Evolutionary conservation across 495 filamentous ascomycete genomes (phyloP), one percentile per base, ranked within the genome.

Genomic region (Trichoderma orchidacearum): DNA sequence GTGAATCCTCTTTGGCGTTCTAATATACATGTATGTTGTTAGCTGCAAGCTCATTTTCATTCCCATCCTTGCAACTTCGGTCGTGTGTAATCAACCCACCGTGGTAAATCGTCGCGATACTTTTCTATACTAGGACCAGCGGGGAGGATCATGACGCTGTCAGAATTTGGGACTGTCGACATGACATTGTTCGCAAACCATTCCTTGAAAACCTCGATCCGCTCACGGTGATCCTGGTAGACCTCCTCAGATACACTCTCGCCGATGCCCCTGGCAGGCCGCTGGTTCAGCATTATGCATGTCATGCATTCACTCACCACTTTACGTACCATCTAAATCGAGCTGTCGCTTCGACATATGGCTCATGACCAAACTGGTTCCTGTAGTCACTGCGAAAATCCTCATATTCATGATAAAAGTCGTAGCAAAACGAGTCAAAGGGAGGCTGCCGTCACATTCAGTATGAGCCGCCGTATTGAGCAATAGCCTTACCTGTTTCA

Each of bases 291-390:
- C 32, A 51, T 30, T 1, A 34, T 30, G 17, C 48, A 30, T 53
- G n/a, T 5, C 5, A 5, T 41, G n/a, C n/a, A n/a, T n/a, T n/a
- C n/a, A 54, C 21, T 15, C n/a, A n/a, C n/a, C n/a, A n/a, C n/a
- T n/a, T n/a, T n/a, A n/a, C 51, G 11, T 61, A 63, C 61, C 61
- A 62, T 53, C 61, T 58, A 35, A 56, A 62, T 15, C 53, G 30
- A 13, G 61, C 53, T 7, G 61, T 45, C 11, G 60, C 58, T 34
- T 64, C 62, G 7, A 62, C 53, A 29, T 54, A 54, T 0, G 62
- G 62, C 21, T 23, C 13, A 7, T 34, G 35, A 23, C 57, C 60
- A 32, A 56, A 55, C 17, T 50, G 56, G 2, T 56, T 30, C 31
- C 54, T 50, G 50, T 62, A 62, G 2, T 50, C 30, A 9, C 35